Evolutionary conservation across 495 filamentous ascomycete species (phyloP).

Genomic region (Penicillium ucsense): DNA sequence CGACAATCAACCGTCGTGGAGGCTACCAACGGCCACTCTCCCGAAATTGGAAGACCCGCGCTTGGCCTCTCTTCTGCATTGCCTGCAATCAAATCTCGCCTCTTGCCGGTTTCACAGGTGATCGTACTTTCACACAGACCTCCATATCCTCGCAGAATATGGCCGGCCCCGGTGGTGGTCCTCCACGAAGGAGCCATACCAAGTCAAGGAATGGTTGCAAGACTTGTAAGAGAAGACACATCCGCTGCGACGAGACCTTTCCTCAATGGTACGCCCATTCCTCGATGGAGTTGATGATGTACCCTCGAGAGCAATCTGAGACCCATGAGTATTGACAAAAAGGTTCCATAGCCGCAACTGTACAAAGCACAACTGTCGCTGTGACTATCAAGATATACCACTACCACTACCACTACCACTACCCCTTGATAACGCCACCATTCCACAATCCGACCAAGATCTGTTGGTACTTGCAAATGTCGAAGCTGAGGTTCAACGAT

Average conservation of each 20-base stretch:
- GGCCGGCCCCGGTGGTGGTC: conserved; percentile 44
- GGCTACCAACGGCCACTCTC: no score
- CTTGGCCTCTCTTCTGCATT: no score
- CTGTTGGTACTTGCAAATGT: conserved; percentile 75
- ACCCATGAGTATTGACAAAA: no score
- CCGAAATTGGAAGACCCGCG: no score
- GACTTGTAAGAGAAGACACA: conserved; percentile 94
- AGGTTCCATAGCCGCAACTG: conserved; percentile 68
- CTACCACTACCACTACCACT: no score
- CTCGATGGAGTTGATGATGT: no score
- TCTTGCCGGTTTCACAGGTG: no score
- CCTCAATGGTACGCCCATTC: conserved; percentile 74
- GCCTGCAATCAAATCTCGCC: no score
- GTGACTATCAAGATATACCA: conserved; percentile 81
- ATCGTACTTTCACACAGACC: no score
- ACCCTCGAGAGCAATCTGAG: no score
- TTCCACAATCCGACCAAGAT: conserved; percentile 61
- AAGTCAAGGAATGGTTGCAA: conserved; percentile 97
- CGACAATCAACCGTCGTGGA: no score
- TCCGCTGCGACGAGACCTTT: conserved; percentile 94
- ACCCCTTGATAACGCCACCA: neutral
- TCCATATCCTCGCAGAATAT: conserved; percentile 10
- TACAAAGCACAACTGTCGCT: conserved; percentile 96
- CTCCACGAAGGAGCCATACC: conserved; percentile 71
- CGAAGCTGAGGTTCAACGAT: conserved; percentile 69